Evolutionary conservation across 2,329 filamentous ascomycete species (phyloP).

Genomic region (Colletotrichum sp.): DNA sequence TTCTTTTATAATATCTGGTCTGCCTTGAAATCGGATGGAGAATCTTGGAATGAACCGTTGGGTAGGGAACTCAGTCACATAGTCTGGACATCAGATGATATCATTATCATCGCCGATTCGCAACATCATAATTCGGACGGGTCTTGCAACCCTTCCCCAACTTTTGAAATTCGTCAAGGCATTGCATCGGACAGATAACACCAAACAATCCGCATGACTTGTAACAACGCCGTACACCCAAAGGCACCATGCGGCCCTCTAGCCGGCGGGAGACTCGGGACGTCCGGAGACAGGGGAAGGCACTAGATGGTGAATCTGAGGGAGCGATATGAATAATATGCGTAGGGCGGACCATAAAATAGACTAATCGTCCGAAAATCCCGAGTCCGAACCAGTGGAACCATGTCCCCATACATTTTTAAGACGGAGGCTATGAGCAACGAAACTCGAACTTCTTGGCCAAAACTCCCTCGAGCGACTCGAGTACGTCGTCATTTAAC

Average conservation of each 20-base stretch:
- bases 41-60: neutral
- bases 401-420: neutral
- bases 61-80: neutral
- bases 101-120: neutral
- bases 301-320: neutral
- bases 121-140: neutral
- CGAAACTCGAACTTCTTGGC: conserved; percentile 17
- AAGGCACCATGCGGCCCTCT: neutral
- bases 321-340: neutral
- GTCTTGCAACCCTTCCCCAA: neutral
- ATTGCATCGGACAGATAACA: neutral
- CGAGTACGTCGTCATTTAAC: neutral
- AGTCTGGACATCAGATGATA: neutral
- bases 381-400: neutral
- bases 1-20: neutral
- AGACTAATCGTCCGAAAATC: neutral
- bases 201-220: neutral
- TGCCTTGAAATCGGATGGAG: neutral
- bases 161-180: neutral
- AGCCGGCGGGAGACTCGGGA: neutral
- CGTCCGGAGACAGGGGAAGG: neutral
- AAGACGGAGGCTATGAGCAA: neutral
- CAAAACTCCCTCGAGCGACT: conserved; percentile 3
- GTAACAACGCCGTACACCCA: neutral
- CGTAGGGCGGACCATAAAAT: neutral